Conservation (phyloP, 2,329 filamentous ascomycete genomes). For the Stagonosporopsis chrysanthemi region DNA sequence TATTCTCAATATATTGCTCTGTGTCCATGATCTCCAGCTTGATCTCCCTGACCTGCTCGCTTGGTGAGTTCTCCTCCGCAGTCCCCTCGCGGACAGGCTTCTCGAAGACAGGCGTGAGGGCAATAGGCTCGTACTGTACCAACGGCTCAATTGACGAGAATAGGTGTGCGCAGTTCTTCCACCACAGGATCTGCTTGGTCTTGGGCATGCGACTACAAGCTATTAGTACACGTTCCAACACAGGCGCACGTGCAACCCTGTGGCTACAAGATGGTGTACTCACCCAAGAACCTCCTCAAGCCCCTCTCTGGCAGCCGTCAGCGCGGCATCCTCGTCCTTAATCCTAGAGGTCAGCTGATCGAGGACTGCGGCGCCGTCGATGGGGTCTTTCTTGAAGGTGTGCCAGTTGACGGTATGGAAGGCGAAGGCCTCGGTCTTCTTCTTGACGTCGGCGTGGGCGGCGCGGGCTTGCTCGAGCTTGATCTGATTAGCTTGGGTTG, state of each 20-base stretch:
- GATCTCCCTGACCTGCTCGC: neutral
- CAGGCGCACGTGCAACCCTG: too few species aligned
- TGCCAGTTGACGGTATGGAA: conserved; percentile 1
- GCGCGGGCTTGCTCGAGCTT: neutral
- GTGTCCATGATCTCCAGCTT: neutral
- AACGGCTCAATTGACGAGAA: neutral
- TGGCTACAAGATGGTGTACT: neutral
- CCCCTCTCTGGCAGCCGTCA: neutral
- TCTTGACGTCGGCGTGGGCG: neutral
- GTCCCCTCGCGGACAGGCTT: neutral
- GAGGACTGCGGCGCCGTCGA: neutral
- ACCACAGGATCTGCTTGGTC: neutral
- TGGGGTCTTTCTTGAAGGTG: neutral
- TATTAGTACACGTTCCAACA: neutral
- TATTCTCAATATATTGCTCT: too few species aligned
- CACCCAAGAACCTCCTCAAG: neutral
- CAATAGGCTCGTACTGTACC: neutral
- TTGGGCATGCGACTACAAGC: neutral
- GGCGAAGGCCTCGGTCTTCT: neutral
- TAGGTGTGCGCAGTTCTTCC: neutral
- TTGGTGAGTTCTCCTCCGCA: neutral
- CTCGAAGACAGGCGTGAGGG: neutral
- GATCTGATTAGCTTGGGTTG: neutral
- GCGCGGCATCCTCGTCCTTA: neutral
- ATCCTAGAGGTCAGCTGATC: neutral